Evolutionary conservation across 257 asterid genomes (phyloP).

Genomic region (Solanum arcanum): DNA sequence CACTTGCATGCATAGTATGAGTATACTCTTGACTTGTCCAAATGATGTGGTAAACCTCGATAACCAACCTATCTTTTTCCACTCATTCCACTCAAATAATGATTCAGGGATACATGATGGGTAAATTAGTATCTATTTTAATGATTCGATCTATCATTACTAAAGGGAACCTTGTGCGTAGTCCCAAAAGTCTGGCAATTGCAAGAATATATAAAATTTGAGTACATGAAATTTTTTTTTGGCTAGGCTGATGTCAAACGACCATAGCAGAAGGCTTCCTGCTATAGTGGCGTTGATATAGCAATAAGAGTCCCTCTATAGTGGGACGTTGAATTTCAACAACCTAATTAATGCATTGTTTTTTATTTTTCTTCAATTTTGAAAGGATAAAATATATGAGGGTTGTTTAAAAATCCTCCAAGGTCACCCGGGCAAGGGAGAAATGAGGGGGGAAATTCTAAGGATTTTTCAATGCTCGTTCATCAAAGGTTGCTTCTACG

Average conservation of each 20-base stretch:
- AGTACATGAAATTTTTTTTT: neutral
- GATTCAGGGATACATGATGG: neutral
- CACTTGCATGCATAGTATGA: neutral
- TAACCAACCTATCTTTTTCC: too few species aligned
- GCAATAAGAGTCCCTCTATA: too few species aligned
- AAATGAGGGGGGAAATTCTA: neutral
- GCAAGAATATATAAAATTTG: neutral
- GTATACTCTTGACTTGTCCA: neutral
- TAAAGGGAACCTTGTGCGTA: neutral
- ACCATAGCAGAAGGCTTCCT: neutral
- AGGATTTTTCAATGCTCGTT: neutral
- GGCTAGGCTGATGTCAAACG: too few species aligned
- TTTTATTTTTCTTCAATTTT: too few species aligned
- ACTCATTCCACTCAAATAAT: neutral
- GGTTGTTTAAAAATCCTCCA: too few species aligned
- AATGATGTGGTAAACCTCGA: neutral
- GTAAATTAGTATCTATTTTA: too few species aligned
- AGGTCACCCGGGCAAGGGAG: neutral
- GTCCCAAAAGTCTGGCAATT: neutral
- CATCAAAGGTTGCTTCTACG: neutral
- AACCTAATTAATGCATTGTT: too few species aligned
- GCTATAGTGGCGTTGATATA: neutral
- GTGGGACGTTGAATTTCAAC: too few species aligned
- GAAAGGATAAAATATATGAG: too few species aligned
- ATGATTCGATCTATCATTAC: neutral